These are phyloP conservation scores for Sarocladiaceae sp. DNA, from an alignment of 2,329 filamentous ascomycete genomes.

Conservation along the genomic window DNA sequence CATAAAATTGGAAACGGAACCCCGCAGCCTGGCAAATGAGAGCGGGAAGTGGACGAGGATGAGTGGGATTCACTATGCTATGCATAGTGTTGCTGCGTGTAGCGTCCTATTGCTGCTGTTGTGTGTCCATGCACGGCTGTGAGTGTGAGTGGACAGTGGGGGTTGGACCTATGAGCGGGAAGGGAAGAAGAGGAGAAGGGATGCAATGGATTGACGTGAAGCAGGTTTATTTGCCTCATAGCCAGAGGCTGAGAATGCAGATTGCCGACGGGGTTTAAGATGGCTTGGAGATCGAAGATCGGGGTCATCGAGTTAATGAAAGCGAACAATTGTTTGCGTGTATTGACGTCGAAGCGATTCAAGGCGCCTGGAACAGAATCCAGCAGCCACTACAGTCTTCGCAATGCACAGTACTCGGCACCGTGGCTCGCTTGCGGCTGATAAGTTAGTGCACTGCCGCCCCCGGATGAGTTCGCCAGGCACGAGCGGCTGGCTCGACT, in stretches of 20 bases:
- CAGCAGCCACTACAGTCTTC: too few relatives aligned
- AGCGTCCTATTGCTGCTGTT: neutral
- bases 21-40: conserved; percentile 4
- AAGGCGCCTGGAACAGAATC: too few relatives aligned
- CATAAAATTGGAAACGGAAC: neutral
- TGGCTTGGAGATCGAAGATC: too few relatives aligned
- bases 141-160: conserved; percentile 6
- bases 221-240: conserved; percentile 7
- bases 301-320: too few relatives aligned
- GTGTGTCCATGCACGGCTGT: neutral
- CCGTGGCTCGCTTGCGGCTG: neutral
- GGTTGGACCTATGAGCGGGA: conserved; percentile 4
- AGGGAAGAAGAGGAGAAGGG: neutral
- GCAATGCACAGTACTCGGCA: too few relatives aligned
- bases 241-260: too few relatives aligned
- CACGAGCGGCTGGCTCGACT: neutral
- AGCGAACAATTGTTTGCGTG: too few relatives aligned
- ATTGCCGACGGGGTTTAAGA: too few relatives aligned
- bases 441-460: neutral
- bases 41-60: neutral
- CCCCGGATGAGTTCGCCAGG: neutral
- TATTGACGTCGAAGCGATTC: too few relatives aligned
- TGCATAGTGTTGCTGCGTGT: too few relatives aligned
- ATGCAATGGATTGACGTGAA: neutral
- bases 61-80: neutral